Conservation (phyloP, 768 basidiomycete species). For the Thelephora ganbajun region DNA sequence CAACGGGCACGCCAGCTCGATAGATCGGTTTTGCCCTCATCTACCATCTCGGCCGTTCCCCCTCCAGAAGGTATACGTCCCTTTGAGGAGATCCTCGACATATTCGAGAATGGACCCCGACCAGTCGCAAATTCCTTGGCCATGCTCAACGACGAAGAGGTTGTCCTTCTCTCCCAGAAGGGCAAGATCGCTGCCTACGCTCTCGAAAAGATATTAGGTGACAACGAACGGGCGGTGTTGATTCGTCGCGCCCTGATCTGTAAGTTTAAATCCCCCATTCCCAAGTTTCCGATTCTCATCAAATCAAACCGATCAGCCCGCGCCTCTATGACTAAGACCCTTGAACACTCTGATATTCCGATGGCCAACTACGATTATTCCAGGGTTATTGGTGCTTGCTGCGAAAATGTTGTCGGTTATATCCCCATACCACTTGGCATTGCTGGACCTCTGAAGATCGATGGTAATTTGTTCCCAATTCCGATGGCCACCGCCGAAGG, state of each 20-base stretch:
- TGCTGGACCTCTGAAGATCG: slow-evolving; percentile 88
- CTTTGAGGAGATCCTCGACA: slow-evolving; percentile 63
- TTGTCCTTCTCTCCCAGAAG: slow-evolving; percentile 75
- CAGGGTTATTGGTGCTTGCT: slow-evolving; percentile 89
- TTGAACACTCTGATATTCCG: slow-evolving; percentile 77
- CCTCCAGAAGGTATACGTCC: slow-evolving; percentile 25
- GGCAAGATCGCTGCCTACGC: slow-evolving; percentile 95
- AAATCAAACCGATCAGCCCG: slow-evolving; percentile 41
- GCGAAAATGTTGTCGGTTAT: slow-evolving; percentile 97
- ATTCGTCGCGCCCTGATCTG: slow-evolving; percentile 85
- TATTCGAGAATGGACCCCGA: slow-evolving; percentile 64
- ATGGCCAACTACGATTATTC: slow-evolving; percentile 84
- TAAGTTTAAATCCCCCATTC: slow-evolving; percentile 27
- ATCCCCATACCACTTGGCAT: slow-evolving; percentile 94
- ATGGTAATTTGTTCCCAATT: slow-evolving; percentile 73
- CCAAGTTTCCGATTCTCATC: neutral
- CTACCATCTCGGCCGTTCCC: slow-evolving; percentile 2
- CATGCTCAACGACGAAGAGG: slow-evolving; percentile 79
- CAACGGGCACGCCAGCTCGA: slow-evolving; percentile 14
- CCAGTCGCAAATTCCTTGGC: slow-evolving; percentile 42
- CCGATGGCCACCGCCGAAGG: slow-evolving; percentile 99
- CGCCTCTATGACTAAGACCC: slow-evolving; percentile 66
- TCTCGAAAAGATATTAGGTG: slow-evolving; percentile 86
- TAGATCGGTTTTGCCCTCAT: slow-evolving; percentile 6
- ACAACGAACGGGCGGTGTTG: slow-evolving; percentile 74